phyloP scores from a whole-genome alignment of 768 basidiomycete genomes.

The Hygrocybe punicea region DNA sequence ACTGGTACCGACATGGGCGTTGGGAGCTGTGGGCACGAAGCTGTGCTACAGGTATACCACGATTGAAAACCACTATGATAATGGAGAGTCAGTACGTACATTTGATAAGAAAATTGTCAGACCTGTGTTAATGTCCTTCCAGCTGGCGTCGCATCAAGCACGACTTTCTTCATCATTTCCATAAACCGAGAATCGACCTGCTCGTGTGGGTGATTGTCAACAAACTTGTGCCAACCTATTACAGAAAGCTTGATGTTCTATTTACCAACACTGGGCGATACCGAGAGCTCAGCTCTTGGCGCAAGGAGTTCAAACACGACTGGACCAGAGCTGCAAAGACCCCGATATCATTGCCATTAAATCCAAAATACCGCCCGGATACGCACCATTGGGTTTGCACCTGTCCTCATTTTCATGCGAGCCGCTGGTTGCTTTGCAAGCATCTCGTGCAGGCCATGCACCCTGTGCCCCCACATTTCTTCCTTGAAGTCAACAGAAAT shows the following conservation, averaged over 20 bases:
- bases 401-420: constrained; percentile 16
- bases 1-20: constrained; percentile 13
- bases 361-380: constrained; percentile 22
- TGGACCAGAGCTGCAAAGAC: constrained; percentile 18
- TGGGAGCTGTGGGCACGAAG: constrained; percentile 30
- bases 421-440: constrained; percentile 29
- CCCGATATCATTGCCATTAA: constrained; percentile 24
- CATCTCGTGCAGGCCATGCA: constrained; percentile 23
- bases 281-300: constrained; percentile 22
- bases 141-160: constrained; percentile 23
- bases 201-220: constrained; percentile 31
- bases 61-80: constrained; percentile 30
- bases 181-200: constrained; percentile 30
- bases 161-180: constrained; percentile 34
- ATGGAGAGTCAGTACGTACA: constrained; percentile 28
- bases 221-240: constrained; percentile 31
- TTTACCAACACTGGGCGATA: constrained; percentile 20
- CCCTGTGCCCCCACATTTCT: constrained; percentile 21
- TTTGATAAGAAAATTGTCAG: constrained; percentile 6
- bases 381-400: constrained; percentile 1
- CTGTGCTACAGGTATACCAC: constrained; percentile 16
- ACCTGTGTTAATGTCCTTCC: constrained; percentile 12
- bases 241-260: constrained; percentile 20
- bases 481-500: constrained; percentile 19
- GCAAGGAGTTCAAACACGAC: constrained; percentile 23